These are phyloP conservation scores for Ceratobasidium sp. DNA, from an alignment of 1,284 basidiomycete species.

Conservation along the genomic window DNA sequence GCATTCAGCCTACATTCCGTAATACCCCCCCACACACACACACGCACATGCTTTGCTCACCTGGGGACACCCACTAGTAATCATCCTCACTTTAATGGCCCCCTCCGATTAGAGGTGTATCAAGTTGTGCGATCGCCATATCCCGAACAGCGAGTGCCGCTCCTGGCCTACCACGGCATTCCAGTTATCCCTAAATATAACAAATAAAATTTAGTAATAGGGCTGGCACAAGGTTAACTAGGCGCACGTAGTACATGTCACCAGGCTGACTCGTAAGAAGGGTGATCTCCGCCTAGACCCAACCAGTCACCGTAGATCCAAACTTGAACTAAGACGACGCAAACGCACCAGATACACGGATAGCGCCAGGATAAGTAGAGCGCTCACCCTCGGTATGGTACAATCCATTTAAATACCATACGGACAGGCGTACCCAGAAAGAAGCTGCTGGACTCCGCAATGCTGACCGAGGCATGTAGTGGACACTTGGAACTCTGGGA, in stretches of 20 bases:
- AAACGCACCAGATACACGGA: constrained; percentile 69
- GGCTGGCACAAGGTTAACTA: too few relatives aligned
- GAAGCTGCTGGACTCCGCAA: constrained; percentile 64
- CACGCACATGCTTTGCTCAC: constrained; percentile 55
- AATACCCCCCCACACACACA: too few relatives aligned
- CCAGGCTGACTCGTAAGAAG: constrained; percentile 68
- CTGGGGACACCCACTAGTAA: constrained; percentile 75
- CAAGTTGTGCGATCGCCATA: constrained; percentile 56
- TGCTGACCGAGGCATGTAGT: constrained; percentile 73
- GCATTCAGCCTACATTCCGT: constrained; percentile 63
- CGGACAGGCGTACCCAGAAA: constrained; percentile 70
- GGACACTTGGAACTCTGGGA: constrained; percentile 61
- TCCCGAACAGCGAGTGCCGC: constrained; percentile 30
- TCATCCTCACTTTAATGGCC: constrained; percentile 70
- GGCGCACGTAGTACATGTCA: constrained; percentile 2
- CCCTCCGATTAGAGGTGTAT: constrained; percentile 75
- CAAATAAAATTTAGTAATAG: constrained; percentile 29
- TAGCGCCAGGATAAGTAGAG: constrained; percentile 62
- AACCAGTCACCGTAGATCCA: not conserved
- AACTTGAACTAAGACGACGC: not conserved
- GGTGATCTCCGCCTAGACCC: constrained; percentile 60
- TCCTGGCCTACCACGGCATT: constrained; percentile 39
- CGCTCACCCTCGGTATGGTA: constrained; percentile 61
- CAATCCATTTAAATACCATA: constrained; percentile 67
- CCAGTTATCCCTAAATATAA: constrained; percentile 32